Evolutionary conservation across 352 stramenopile genomes (phyloP).

Genomic region (Hyaloperonospora arabidopsidis): DNA sequence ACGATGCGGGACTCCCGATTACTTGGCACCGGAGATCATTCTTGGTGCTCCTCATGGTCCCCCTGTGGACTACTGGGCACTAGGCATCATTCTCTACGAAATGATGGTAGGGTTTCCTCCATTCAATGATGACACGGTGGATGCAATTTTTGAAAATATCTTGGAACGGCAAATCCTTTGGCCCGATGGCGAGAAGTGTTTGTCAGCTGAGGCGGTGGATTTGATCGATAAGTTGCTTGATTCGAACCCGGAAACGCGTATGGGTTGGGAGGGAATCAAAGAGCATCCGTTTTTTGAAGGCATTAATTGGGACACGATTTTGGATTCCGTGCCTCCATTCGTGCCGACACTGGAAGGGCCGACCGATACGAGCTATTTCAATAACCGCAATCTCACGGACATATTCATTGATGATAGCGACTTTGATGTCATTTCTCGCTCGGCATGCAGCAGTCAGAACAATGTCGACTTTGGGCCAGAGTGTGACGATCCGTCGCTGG

Average conservation of each 20-base stretch:
- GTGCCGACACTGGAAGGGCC: slow-evolving; percentile 79
- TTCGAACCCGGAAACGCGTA: slow-evolving; percentile 48
- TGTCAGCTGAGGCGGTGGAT: slow-evolving; percentile 75
- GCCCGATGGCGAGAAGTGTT: slow-evolving; percentile 81
- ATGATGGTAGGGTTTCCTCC: slow-evolving; percentile 85
- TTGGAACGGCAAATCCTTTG: slow-evolving; percentile 77
- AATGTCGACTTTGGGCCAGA: slow-evolving; percentile 25
- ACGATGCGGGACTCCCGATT: slow-evolving; percentile 81
- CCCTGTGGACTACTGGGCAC: slow-evolving; percentile 83
- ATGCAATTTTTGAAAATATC: slow-evolving; percentile 85
- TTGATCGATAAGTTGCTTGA: slow-evolving; percentile 79
- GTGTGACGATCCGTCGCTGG: slow-evolving; percentile 16
- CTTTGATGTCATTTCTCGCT: slow-evolving; percentile 48
- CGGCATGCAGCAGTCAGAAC: slow-evolving; percentile 23
- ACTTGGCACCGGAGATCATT: slow-evolving; percentile 86
- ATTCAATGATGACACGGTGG: slow-evolving; percentile 86
- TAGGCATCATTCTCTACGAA: slow-evolving; percentile 88
- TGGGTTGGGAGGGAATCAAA: slow-evolving; percentile 59
- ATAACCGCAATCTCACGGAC: slow-evolving; percentile 81
- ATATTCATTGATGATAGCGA: slow-evolving; percentile 82
- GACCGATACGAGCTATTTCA: slow-evolving; percentile 88
- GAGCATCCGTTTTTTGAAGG: slow-evolving; percentile 66
- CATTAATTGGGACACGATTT: slow-evolving; percentile 76
- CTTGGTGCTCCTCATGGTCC: slow-evolving; percentile 55
- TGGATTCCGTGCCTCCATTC: slow-evolving; percentile 75